Evolutionary conservation across 2,329 filamentous ascomycete species (phyloP).

Genomic region (Penicillium sp.): DNA sequence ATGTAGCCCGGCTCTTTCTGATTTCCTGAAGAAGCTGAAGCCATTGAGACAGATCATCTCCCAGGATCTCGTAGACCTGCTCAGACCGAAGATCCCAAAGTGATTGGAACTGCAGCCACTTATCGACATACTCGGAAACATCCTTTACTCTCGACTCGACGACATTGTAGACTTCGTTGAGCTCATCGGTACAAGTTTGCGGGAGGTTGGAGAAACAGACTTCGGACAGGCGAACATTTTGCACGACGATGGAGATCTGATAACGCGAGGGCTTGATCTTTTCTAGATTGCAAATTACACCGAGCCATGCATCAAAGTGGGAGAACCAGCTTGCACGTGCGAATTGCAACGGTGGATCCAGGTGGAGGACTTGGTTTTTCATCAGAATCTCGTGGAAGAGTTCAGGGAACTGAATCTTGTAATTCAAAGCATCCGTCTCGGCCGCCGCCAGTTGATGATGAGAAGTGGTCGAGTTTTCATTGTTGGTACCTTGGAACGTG

Average conservation of each 20-base stretch:
- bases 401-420: slow-evolving; percentile 41
- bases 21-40: slow-evolving; percentile 96
- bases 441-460: slow-evolving; percentile 17
- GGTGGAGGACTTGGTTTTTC: slow-evolving; percentile 95
- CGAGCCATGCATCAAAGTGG: slow-evolving; percentile 91
- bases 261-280: slow-evolving; percentile 95
- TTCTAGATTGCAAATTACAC: slow-evolving; percentile 83
- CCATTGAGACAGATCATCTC: slow-evolving; percentile 89
- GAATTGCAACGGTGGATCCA: slow-evolving; percentile 89
- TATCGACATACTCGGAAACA: slow-evolving; percentile 84
- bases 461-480: slow-evolving; percentile 25
- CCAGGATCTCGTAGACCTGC: slow-evolving; percentile 87
- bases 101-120: slow-evolving; percentile 98
- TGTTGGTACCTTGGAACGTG: slow-evolving; percentile 66
- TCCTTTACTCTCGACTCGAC: slow-evolving; percentile 79
- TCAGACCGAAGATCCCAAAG: slow-evolving; percentile 97
- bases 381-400: slow-evolving; percentile 92
- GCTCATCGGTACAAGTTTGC: slow-evolving; percentile 72
- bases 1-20: slow-evolving; percentile 89
- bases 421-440: slow-evolving; percentile 29
- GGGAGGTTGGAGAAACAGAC: slow-evolving; percentile 79
- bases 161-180: slow-evolving; percentile 75
- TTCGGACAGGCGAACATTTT: slow-evolving; percentile 38
- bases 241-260: slow-evolving; percentile 70
- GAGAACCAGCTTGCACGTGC: slow-evolving; percentile 90